Evolutionary conservation across 1,139 yeast genomes (phyloP).

Genomic region (Geotrichum restrictum): DNA sequence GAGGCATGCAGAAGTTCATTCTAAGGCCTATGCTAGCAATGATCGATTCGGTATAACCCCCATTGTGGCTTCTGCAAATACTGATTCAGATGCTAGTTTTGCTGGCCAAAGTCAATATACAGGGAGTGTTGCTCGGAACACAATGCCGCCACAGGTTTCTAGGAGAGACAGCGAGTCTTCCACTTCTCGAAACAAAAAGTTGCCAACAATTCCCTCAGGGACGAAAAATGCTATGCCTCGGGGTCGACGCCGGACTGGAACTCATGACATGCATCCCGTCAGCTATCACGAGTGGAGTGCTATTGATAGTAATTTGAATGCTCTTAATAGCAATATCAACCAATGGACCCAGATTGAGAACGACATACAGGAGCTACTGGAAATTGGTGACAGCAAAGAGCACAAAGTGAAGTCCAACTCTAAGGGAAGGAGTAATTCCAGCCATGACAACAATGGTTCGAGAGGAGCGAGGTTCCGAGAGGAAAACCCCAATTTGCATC

Average conservation of each 20-base stretch:
- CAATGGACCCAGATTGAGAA: constrained; percentile 20
- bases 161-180: constrained; percentile 6
- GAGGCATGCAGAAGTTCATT: neutral
- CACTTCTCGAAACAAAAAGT: constrained; percentile 2
- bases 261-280: constrained; percentile 5
- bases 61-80: too few species aligned
- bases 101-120: too few species aligned
- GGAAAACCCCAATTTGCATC: too few species aligned
- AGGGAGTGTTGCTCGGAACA: too few species aligned
- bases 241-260: constrained; percentile 5
- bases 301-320: constrained; percentile 26
- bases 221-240: neutral
- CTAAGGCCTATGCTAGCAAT: neutral
- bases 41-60: neutral
- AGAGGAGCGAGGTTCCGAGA: too few species aligned
- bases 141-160: neutral
- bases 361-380: constrained; percentile 18
- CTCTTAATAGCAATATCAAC: constrained; percentile 22
- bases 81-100: too few species aligned
- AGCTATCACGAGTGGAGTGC: constrained; percentile 28
- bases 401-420: too few species aligned
- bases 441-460: too few species aligned
- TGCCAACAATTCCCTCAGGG: constrained; percentile 11
- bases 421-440: too few species aligned
- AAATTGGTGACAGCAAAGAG: neutral